Evolutionary conservation across 306 rosid genomes (phyloP).

Genomic region (Cyclanthera cordifolia): DNA sequence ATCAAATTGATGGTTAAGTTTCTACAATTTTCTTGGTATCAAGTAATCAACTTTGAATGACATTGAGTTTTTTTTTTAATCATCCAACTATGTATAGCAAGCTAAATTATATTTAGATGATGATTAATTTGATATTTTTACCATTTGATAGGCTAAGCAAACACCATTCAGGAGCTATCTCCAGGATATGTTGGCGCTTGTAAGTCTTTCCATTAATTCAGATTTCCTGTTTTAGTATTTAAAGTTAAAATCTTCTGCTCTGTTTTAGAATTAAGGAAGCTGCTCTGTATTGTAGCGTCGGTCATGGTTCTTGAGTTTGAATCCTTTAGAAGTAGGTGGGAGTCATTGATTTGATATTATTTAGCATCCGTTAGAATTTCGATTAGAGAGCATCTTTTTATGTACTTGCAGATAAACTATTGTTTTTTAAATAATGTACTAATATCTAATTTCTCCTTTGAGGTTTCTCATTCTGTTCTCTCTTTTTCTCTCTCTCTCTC

Average conservation of each 20-base stretch:
- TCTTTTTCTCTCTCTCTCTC: too few species aligned
- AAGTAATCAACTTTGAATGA: background rate
- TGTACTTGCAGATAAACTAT: background rate
- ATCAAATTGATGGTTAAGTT: background rate
- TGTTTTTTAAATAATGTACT: background rate
- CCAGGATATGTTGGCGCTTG: constrained; percentile 71
- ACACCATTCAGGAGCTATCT: constrained; percentile 94
- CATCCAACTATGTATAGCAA: background rate
- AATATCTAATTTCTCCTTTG: background rate
- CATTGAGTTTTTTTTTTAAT: background rate
- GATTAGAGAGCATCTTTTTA: background rate
- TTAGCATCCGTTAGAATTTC: background rate
- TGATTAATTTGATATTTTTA: background rate
- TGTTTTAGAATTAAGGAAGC: background rate
- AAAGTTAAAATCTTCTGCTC: background rate
- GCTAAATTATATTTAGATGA: background rate
- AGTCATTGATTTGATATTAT: background rate
- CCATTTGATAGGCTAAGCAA: constrained; percentile 62
- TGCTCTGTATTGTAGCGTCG: background rate
- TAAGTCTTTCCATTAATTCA: constrained; percentile 20
- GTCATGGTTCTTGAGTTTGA: background rate
- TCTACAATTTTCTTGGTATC: background rate
- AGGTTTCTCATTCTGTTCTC: background rate
- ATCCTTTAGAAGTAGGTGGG: background rate
- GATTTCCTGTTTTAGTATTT: constrained; percentile 7